These are phyloP conservation scores for Amanita pallidorosea DNA, from an alignment of 768 basidiomycete species.

Conservation along the genomic window DNA sequence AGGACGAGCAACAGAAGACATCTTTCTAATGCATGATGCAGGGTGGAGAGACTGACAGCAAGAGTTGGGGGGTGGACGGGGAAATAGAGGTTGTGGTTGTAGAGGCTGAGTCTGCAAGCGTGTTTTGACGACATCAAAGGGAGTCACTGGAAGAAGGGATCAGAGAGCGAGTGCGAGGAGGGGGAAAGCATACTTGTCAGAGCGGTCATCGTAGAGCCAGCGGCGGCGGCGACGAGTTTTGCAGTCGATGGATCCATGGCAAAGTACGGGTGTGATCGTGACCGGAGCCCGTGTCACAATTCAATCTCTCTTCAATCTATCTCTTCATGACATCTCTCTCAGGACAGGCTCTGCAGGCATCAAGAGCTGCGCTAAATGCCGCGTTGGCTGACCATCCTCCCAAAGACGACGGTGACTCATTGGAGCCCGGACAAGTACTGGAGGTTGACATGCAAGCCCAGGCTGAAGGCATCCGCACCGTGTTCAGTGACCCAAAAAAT, in stretches of 20 bases:
- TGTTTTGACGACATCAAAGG: conserved; percentile 97
- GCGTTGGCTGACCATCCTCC: conserved; percentile 53
- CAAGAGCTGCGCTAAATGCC: conserved; percentile 67
- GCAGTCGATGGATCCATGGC: conserved; percentile 68
- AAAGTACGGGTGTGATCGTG: background rate
- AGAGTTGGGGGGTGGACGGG: conserved; percentile 39
- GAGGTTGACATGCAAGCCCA: conserved; percentile 80
- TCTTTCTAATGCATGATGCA: conserved; percentile 55
- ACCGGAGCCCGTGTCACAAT: background rate
- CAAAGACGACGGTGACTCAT: conserved; percentile 24
- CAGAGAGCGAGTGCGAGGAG: background rate
- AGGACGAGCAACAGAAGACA: conserved; percentile 63
- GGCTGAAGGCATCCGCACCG: conserved; percentile 77
- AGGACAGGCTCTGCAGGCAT: conserved; percentile 61
- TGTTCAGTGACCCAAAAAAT: conserved; percentile 85
- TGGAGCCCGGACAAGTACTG: conserved; percentile 79
- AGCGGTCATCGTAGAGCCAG: conserved; percentile 73
- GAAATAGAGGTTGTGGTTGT: conserved; percentile 35
- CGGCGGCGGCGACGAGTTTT: conserved; percentile 70
- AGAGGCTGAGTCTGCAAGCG: conserved; percentile 88
- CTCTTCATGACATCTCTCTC: conserved; percentile 39
- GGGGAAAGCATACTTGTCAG: conserved; percentile 52
- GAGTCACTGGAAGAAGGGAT: conserved; percentile 69
- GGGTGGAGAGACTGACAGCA: conserved; percentile 63
- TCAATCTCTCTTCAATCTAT: conserved; percentile 2